phyloP scores from a whole-genome alignment of 305 asterid genomes.

The Fraxinus platypoda region DNA sequence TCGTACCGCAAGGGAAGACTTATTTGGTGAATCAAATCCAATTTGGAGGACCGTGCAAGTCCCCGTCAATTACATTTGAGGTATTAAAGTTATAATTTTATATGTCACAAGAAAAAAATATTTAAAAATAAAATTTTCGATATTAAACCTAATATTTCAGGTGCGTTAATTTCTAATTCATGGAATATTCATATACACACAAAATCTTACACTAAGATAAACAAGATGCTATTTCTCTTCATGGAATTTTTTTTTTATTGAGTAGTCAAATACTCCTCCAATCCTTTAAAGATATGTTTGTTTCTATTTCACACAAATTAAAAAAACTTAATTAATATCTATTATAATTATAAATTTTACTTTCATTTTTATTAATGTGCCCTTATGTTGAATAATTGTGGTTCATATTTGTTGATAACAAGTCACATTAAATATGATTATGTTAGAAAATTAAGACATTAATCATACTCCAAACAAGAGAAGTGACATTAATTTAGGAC shows the following conservation, averaged over 20 bases:
- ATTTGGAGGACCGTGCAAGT: slow-evolving; percentile 49
- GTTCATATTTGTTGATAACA: no score
- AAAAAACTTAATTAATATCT: no score
- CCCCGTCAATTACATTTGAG: slow-evolving; percentile 31
- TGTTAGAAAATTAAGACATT: no score
- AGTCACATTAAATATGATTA: no score
- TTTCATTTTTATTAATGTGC: not conserved
- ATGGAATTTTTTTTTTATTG: not conserved
- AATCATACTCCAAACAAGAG: not conserved
- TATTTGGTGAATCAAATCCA: slow-evolving; percentile 30
- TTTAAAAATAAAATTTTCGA: not conserved
- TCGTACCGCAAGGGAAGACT: slow-evolving; percentile 29
- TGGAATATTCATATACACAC: not conserved
- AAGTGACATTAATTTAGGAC: no score
- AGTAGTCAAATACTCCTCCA: not conserved
- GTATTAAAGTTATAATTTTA: slow-evolving; percentile 21
- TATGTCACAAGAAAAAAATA: no score
- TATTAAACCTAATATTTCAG: not conserved
- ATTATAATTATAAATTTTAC: no score
- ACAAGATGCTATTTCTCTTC: not conserved
- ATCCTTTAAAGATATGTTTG: not conserved
- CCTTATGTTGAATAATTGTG: no score
- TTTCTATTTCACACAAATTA: no score
- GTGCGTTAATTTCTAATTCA: not conserved
- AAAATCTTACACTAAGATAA: no score